Conservation (phyloP, 352 stramenopile species). For the Phytophthora brassicae region DNA sequence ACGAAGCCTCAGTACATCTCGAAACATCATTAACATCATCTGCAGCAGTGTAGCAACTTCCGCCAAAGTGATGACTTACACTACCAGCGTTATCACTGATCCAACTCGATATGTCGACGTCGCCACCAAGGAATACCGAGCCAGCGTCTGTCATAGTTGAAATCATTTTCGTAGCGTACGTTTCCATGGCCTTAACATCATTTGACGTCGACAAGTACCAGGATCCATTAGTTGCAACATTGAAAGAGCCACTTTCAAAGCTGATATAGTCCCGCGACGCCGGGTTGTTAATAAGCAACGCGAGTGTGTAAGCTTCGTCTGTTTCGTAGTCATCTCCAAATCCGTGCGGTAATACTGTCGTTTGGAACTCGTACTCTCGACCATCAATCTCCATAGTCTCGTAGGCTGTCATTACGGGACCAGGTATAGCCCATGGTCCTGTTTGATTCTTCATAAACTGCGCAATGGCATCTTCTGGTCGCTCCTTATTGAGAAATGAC, state of each 20-base stretch:
- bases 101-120: constrained; percentile 33
- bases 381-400: constrained; percentile 36
- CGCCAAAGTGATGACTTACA: constrained; percentile 48
- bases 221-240: constrained; percentile 27
- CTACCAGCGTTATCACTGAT: constrained; percentile 25
- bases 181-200: constrained; percentile 36
- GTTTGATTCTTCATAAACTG: constrained; percentile 41
- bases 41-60: constrained; percentile 42
- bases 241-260: constrained; percentile 28
- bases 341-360: constrained; percentile 36
- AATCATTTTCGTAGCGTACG: constrained; percentile 39
- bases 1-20: constrained; percentile 21
- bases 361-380: constrained; percentile 43
- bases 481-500: constrained; percentile 33
- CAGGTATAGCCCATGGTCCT: constrained; percentile 35
- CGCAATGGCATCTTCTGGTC: constrained; percentile 31
- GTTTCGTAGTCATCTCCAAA: constrained; percentile 31
- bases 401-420: constrained; percentile 48
- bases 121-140: constrained; percentile 23
- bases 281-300: constrained; percentile 48
- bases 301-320: constrained; percentile 31
- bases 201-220: constrained; percentile 39
- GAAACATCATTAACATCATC: constrained; percentile 28
- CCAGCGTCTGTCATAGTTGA: constrained; percentile 28
- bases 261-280: constrained; percentile 35